A percentile compares a stretch with the other conserved stretches of the same genome.
phyloP scores from a whole-genome alignment of 768 basidiomycete genomes.

The Crucibulum laeve region DNA sequence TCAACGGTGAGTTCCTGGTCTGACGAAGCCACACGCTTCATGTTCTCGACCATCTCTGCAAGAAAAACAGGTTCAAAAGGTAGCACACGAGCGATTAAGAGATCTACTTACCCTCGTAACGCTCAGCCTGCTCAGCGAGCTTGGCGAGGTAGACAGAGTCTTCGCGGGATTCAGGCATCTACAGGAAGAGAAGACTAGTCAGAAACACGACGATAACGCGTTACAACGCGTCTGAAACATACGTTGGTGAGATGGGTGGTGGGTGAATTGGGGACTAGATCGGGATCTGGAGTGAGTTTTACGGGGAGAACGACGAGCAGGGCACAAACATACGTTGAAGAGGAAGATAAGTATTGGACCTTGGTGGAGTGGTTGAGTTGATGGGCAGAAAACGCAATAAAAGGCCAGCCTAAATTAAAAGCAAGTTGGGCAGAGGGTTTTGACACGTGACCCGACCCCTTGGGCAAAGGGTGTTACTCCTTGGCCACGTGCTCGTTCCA shows the following conservation, averaged over 20 bases:
- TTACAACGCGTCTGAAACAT: slow-evolving; percentile 32
- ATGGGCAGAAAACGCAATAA: slow-evolving; percentile 45
- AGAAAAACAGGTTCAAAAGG: slow-evolving; percentile 10
- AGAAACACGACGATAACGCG: slow-evolving; percentile 35
- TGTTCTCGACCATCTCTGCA: slow-evolving; percentile 97
- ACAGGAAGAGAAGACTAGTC: slow-evolving; percentile 6
- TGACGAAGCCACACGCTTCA: slow-evolving; percentile 97
- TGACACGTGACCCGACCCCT: slow-evolving; percentile 29
- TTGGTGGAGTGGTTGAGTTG: slow-evolving; percentile 35
- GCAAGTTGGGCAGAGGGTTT: slow-evolving; percentile 71
- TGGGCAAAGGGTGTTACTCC: slow-evolving; percentile 42
- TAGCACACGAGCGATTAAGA: slow-evolving; percentile 5
- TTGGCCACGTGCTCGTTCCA: slow-evolving; percentile 21
- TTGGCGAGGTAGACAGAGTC: slow-evolving; percentile 99
- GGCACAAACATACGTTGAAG: slow-evolving; percentile 35
- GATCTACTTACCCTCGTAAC: slow-evolving; percentile 78
- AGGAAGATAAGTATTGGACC: slow-evolving; percentile 26
- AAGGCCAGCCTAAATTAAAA: slow-evolving; percentile 59
- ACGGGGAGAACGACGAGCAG: slow-evolving; percentile 23
- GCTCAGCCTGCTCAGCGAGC: slow-evolving; percentile 99
- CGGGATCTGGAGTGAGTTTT: slow-evolving; percentile 27
- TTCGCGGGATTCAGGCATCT: slow-evolving; percentile 89
- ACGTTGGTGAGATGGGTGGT: slow-evolving; percentile 33
- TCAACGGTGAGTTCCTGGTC: slow-evolving; percentile 98
- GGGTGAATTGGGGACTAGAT: slow-evolving; percentile 4